Percentiles rank a stretch among this genome's conserved stretches.
phyloP scores from a whole-genome alignment of 1,284 basidiomycete species.

The Ustilago curta region DNA sequence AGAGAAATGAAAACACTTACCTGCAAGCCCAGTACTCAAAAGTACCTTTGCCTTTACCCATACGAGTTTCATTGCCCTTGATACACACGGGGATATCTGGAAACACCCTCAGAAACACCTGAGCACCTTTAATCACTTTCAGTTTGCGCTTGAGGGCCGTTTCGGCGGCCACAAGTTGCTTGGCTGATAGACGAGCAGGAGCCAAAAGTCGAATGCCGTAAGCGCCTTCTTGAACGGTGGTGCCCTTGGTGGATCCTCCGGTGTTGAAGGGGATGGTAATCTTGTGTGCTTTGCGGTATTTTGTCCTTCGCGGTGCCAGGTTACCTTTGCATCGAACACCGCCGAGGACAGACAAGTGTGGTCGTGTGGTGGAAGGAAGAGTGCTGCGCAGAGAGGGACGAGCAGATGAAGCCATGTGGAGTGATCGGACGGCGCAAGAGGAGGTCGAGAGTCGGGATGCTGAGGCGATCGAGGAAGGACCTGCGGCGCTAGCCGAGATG shows the following conservation, averaged over 20 bases:
- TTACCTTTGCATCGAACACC: constrained; percentile 73
- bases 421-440: constrained; percentile 20
- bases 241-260: constrained; percentile 93
- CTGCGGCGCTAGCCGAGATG: constrained; percentile 14
- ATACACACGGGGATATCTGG: constrained; percentile 97
- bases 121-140: constrained; percentile 88
- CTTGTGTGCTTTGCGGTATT: constrained; percentile 88
- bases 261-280: constrained; percentile 75
- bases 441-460: constrained; percentile 13
- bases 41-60: constrained; percentile 98
- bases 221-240: constrained; percentile 88
- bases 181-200: constrained; percentile 86
- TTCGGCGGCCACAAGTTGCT: constrained; percentile 87
- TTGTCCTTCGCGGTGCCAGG: constrained; percentile 83
- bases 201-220: constrained; percentile 91
- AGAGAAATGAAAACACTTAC: constrained; percentile 73
- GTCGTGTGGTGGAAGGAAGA: not conserved
- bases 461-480: constrained; percentile 11
- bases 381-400: constrained; percentile 5
- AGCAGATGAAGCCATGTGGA: constrained; percentile 19
- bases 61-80: constrained; percentile 99
- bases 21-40: constrained; percentile 98
- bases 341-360: constrained; percentile 12
- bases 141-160: constrained; percentile 91
- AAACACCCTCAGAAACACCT: constrained; percentile 90